phyloP scores from a whole-genome alignment of 441 rosid species.

The Erodium texanum region DNA sequence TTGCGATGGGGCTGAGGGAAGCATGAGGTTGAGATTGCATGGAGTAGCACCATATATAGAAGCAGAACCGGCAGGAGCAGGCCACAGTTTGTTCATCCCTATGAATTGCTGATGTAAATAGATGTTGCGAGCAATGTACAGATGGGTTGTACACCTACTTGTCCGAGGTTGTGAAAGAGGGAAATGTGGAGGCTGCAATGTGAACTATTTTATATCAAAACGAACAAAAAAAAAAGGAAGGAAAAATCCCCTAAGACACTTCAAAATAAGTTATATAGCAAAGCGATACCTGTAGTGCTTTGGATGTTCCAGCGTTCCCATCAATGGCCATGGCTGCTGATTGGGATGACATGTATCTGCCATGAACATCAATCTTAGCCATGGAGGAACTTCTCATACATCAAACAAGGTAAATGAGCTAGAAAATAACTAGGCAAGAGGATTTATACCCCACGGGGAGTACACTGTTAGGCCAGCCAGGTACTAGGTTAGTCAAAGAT shows the following conservation, averaged over 20 bases:
- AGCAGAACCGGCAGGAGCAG: conserved; percentile 19
- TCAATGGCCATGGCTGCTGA: conserved; percentile 17
- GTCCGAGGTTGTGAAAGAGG: conserved; percentile 20
- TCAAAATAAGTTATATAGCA: background rate
- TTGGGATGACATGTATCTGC: too few relatives aligned
- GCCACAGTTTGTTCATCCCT: conserved; percentile 30
- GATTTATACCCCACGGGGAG: too few relatives aligned
- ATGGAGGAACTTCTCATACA: too few relatives aligned
- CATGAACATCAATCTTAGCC: too few relatives aligned
- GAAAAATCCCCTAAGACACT: too few relatives aligned
- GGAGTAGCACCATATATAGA: background rate
- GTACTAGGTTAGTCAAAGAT: too few relatives aligned
- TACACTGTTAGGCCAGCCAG: too few relatives aligned
- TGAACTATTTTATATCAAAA: conserved; percentile 5
- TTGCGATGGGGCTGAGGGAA: conserved; percentile 13
- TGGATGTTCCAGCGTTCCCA: conserved; percentile 19
- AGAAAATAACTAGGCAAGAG: too few relatives aligned
- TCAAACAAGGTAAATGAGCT: too few relatives aligned
- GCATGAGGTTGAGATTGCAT: conserved; percentile 13
- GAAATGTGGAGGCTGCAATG: conserved; percentile 18
- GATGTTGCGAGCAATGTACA: conserved; percentile 41
- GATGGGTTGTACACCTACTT: conserved; percentile 41
- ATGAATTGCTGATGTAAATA: conserved; percentile 35
- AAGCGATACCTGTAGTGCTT: background rate
- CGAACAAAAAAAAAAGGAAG: too few relatives aligned